These are phyloP conservation scores for Trichophyton schoenleinii DNA, from an alignment of 2,329 filamentous ascomycete genomes.

Conservation along the genomic window DNA sequence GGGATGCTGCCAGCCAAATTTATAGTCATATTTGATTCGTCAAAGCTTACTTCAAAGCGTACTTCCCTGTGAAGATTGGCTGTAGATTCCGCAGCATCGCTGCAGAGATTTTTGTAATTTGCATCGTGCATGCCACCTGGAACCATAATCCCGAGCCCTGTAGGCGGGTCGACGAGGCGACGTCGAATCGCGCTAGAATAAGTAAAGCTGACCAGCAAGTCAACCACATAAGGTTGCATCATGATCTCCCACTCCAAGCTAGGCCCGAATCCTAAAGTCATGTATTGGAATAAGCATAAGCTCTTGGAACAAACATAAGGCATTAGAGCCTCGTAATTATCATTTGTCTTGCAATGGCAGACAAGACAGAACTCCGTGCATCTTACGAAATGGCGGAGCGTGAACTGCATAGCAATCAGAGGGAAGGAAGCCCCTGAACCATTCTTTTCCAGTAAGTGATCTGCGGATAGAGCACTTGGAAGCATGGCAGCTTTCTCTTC, in stretches of 20 bases:
- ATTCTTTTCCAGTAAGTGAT: conserved; percentile 35
- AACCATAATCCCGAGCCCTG: conserved; percentile 40
- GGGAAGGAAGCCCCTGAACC: conserved; percentile 38
- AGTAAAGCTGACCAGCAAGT: conserved; percentile 72
- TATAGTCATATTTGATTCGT: conserved; percentile 26
- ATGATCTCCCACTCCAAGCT: conserved; percentile 75
- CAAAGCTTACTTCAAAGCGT: conserved; percentile 19
- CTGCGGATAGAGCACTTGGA: conserved; percentile 37
- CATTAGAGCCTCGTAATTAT: conserved; percentile 44
- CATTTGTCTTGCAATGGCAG: conserved; percentile 58
- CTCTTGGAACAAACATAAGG: conserved; percentile 60
- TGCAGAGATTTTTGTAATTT: background rate
- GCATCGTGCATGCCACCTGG: background rate
- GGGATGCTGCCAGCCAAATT: conserved; percentile 15
- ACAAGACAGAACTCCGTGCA: conserved; percentile 82
- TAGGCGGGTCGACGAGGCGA: conserved; percentile 42
- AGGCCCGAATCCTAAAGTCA: conserved; percentile 71
- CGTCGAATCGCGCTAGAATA: conserved; percentile 43
- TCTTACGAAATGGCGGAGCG: conserved; percentile 60
- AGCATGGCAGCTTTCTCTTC: conserved; percentile 19
- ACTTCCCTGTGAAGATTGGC: background rate
- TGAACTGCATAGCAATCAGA: conserved; percentile 57
- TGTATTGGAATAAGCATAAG: conserved; percentile 79
- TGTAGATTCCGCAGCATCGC: background rate
- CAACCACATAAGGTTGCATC: conserved; percentile 67